Base-by-base conservation (phyloP, 1,284 basidiomycete species). In the Rhodotorula sp. region DNA sequence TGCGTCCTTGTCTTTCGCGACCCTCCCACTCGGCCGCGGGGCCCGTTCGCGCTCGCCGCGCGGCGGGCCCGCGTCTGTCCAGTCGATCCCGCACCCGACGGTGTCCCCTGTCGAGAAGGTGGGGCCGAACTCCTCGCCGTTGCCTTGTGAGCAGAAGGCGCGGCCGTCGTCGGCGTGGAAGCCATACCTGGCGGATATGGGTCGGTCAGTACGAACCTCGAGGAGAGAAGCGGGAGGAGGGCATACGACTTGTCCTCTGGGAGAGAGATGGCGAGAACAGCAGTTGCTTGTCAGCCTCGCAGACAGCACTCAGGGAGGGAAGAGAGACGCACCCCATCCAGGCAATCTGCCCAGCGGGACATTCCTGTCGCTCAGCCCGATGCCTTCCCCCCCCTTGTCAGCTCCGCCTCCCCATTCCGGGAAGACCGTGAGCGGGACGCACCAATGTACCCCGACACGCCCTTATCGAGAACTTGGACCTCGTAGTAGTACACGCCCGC, bases 401-500 rank as follows among this genome's bases (percentile, higher is more conserved):
- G 48, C 48, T 8, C 25, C 13, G 48, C 48, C 25, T n/a, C n/a
- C n/a, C 25, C 19, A 6, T 25, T n/a, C 2, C 7, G 19, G 15
- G 12, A 25, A 8, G 19, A 32, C 29, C 21, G 37, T 29, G 5
- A 48, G 3, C 68, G 76, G 85, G 91, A 92, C 76, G 94, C 86
- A 70, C 90, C 90, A 78, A 96, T 91, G 78, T 91, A 93, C 86
- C 90, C 91, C 81, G 89, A 90, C 66, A 86, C 84, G n/a, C 90
- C 90, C 80, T 91, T 90, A 78, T 88, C 86, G 27, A 89, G 80
- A 56, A 97, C 88, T 77, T 90, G 87, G 4, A 92, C 88, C 83
- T 97, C 94, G 79, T 89, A 97, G 81, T 96, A 97, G 80, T 91
- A 93, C 60, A 96, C 88, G 27, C 92, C 94, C 77, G 90, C 90